Conservation (phyloP, 2,329 filamentous ascomycete genomes). For the Trichoderma cornu-damae region DNA sequence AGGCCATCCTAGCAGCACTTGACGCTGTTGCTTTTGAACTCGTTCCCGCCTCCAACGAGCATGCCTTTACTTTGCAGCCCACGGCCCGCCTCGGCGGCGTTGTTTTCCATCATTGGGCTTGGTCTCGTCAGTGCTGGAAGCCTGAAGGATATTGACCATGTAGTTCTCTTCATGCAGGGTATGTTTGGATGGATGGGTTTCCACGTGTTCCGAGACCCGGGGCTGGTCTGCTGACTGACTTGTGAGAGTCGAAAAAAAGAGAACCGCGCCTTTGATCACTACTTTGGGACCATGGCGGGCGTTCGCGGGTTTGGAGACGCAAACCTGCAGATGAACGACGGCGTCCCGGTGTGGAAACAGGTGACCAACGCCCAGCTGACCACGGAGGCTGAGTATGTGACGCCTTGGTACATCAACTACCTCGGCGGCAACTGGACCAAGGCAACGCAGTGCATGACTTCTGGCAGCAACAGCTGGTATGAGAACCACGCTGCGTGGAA, state of each 20-base stretch:
- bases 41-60: neutral
- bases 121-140: constrained; percentile 12
- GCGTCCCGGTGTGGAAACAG: constrained; percentile 44
- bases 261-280: constrained; percentile 40
- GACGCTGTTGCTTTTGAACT: neutral
- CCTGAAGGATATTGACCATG: constrained; percentile 47
- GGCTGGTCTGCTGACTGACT: neutral
- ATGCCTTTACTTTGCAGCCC: constrained; percentile 6
- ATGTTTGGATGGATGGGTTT: neutral
- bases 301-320: constrained; percentile 52
- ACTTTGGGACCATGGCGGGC: constrained; percentile 52
- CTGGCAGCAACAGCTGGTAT: constrained; percentile 48
- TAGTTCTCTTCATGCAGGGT: constrained; percentile 54
- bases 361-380: constrained; percentile 37
- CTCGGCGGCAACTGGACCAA: constrained; percentile 45
- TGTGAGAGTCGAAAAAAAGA: constrained; percentile 24
- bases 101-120: constrained; percentile 1
- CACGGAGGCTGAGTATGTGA: constrained; percentile 38
- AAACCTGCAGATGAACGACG: constrained; percentile 47
- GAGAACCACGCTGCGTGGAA: constrained; percentile 50
- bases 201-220: neutral
- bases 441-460: constrained; percentile 50
- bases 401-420: constrained; percentile 53
- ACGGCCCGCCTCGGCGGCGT: neutral
- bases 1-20: neutral